Evolutionary conservation across 352 stramenopile species (phyloP).

Genomic region (Globisporangium lucens): DNA sequence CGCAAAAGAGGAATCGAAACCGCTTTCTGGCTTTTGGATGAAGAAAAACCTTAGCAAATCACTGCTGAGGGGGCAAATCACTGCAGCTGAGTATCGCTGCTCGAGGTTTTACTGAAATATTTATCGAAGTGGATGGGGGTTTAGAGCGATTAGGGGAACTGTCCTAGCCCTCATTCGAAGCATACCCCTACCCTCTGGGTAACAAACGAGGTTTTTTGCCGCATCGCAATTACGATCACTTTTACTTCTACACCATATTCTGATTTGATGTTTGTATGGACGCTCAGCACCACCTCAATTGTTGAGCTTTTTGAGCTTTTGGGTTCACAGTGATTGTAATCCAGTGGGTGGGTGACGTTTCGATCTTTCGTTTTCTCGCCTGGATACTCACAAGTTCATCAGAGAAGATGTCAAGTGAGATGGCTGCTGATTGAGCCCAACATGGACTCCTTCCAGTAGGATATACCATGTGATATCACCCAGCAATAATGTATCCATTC

Average conservation of each 20-base stretch:
- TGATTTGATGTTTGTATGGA: neutral
- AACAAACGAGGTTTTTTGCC: slow-evolving; percentile 6
- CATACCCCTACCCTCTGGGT: neutral
- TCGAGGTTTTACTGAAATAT: slow-evolving; percentile 1
- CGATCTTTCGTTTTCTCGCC: no score
- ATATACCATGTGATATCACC: no score
- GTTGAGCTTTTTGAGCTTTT: neutral
- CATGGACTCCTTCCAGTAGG: no score
- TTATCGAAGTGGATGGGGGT: neutral
- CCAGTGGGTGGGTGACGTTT: no score
- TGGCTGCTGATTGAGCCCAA: no score
- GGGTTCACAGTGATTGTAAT: no score
- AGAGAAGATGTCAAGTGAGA: no score
- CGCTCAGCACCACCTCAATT: neutral
- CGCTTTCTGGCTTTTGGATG: neutral
- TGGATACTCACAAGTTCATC: no score
- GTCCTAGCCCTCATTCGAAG: neutral
- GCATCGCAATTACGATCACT: neutral
- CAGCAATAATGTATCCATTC: no score
- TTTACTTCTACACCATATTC: neutral
- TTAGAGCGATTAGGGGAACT: neutral
- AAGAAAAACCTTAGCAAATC: slow-evolving; percentile 8
- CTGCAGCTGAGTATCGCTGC: neutral
- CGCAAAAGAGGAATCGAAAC: slow-evolving; percentile 3
- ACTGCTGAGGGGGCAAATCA: neutral